A percentile compares a stretch with the other conserved stretches of the same genome.
phyloP scores from a whole-genome alignment of 78 protist genomes.

The Diacronema lutheri region DNA sequence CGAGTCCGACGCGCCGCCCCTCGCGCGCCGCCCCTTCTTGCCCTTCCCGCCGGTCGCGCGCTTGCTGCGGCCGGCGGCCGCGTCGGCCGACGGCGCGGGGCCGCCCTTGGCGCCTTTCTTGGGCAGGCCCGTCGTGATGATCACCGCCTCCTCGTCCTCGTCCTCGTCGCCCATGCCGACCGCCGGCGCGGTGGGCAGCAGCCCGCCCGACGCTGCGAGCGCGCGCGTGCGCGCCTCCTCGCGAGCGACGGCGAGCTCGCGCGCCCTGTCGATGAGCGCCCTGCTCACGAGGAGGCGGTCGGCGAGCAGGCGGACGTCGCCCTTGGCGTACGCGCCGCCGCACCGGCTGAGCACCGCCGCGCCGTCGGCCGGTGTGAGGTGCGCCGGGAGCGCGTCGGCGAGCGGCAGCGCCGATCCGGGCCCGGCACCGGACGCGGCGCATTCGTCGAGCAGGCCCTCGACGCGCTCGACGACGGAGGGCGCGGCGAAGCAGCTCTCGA shows the following conservation, averaged over 20 bases:
- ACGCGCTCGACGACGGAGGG: not conserved
- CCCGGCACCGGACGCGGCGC: no score
- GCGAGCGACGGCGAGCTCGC: not conserved
- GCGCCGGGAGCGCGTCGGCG: not conserved
- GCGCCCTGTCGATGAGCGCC: not conserved
- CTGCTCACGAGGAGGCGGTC: not conserved
- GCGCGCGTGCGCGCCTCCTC: not conserved
- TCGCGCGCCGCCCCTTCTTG: not conserved
- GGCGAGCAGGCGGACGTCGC: not conserved
- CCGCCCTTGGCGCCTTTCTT: not conserved
- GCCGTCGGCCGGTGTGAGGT: not conserved
- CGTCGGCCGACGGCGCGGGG: not conserved
- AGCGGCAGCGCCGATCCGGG: not conserved
- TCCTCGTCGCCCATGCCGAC: not conserved
- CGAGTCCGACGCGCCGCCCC: not conserved
- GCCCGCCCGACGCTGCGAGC: not conserved
- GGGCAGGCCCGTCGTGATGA: not conserved
- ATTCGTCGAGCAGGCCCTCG: not conserved
- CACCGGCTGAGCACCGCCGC: not conserved
- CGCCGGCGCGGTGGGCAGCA: not conserved
- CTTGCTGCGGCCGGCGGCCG: not conserved
- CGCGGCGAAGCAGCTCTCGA: not conserved
- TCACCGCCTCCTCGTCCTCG: not conserved
- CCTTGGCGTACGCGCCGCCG: not conserved
- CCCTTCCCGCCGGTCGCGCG: not conserved